Evolutionary conservation across 768 basidiomycete genomes (phyloP).

Genomic region (Suillus hirtellus): DNA sequence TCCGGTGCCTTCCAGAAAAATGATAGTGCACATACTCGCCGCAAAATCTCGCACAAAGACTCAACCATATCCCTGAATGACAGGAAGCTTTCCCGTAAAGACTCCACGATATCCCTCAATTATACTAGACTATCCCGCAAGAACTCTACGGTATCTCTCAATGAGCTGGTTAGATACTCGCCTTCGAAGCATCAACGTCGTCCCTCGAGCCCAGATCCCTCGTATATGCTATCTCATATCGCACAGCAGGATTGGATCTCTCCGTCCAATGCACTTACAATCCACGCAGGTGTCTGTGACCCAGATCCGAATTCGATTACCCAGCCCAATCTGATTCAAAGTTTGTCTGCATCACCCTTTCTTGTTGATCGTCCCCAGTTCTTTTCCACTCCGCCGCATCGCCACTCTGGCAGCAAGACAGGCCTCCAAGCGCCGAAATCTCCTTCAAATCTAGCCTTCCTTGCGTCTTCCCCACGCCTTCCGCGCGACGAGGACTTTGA

Average conservation of each 20-base stretch:
- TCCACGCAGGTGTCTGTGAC: background rate
- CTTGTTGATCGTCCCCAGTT: conserved; percentile 24
- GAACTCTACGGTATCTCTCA: conserved; percentile 9
- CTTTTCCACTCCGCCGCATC: conserved; percentile 27
- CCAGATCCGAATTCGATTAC: background rate
- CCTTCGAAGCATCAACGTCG: conserved; percentile 21
- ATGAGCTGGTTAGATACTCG: conserved; percentile 17
- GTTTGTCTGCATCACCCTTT: conserved; percentile 17
- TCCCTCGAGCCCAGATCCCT: conserved; percentile 23
- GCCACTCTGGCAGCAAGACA: conserved; percentile 9
- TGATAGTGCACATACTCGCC: background rate
- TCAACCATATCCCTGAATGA: conserved; percentile 11
- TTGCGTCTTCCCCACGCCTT: background rate
- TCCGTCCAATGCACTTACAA: conserved; percentile 15
- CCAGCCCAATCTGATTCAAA: background rate
- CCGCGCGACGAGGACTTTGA: conserved; percentile 11
- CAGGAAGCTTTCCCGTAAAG: conserved; percentile 19
- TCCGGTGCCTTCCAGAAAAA: conserved; percentile 30
- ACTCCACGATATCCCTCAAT: conserved; percentile 20
- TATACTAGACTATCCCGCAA: conserved; percentile 13
- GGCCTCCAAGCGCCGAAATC: background rate
- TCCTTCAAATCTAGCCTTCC: background rate
- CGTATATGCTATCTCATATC: conserved; percentile 29
- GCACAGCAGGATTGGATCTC: conserved; percentile 17
- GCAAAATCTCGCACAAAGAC: conserved; percentile 7